These are phyloP conservation scores for Elasticomyces elasticus DNA, from an alignment of 495 filamentous ascomycete genomes.

Conservation along the genomic window DNA sequence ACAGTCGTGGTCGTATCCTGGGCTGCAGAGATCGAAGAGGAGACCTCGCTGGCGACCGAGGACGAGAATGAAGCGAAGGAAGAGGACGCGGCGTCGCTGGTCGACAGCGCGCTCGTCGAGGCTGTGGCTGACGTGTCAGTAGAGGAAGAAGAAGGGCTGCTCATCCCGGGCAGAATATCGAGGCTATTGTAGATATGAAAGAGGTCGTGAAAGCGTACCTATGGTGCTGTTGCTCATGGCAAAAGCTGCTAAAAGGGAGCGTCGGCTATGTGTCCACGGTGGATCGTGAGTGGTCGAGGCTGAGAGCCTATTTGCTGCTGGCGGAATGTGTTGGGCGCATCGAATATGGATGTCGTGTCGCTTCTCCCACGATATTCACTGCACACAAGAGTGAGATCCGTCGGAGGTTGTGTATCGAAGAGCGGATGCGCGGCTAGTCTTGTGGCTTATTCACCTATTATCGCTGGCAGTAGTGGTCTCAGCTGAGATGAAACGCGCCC, in stretches of 20 bases:
- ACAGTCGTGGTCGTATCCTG: conserved; percentile 10
- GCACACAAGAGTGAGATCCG: too few species aligned
- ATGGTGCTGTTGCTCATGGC: background rate
- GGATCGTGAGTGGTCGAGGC: conserved; percentile 4
- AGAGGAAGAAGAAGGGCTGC: background rate
- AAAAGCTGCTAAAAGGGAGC: background rate
- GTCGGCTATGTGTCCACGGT: background rate
- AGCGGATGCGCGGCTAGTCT: too few species aligned
- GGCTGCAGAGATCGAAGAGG: conserved; percentile 9
- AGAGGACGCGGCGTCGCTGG: background rate
- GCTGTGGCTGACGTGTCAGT: background rate
- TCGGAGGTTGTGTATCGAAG: too few species aligned
- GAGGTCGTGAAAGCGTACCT: background rate
- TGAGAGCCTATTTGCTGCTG: background rate
- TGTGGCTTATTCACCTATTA: too few species aligned
- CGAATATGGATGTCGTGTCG: background rate
- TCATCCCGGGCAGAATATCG: background rate
- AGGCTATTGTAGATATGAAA: background rate
- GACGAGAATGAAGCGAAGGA: conserved; percentile 4
- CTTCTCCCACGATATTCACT: background rate
- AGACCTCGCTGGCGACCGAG: background rate
- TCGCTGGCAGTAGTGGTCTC: too few species aligned
- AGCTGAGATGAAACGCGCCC: too few species aligned
- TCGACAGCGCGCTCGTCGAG: background rate
- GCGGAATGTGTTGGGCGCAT: background rate